These are phyloP conservation scores for Linum tenue DNA, from an alignment of 345 rosid genomes.

Conservation along the genomic window DNA sequence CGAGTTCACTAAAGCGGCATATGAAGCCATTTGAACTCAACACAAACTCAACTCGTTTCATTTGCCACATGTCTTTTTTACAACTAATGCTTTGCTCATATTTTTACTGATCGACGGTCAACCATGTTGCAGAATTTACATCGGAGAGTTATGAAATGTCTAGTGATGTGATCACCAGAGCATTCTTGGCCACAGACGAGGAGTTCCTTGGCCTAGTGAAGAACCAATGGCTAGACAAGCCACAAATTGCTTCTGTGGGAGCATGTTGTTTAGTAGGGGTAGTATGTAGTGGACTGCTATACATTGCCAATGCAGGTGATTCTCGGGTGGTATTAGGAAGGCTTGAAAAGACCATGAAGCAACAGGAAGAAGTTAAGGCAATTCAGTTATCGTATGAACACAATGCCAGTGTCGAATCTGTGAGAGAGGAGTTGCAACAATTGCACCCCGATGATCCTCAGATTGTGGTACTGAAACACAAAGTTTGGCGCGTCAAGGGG, in stretches of 20 bases:
- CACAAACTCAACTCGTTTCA: too few species aligned
- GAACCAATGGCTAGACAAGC: not conserved
- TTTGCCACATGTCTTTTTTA: too few species aligned
- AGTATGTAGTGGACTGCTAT: constrained; percentile 1
- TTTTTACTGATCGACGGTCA: not conserved
- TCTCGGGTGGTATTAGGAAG: constrained; percentile 2
- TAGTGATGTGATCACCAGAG: not conserved
- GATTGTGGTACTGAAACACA: constrained; percentile 3
- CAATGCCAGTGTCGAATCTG: constrained; percentile 1
- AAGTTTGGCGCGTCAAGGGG: constrained; percentile 5
- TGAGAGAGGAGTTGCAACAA: not conserved
- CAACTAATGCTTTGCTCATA: not conserved
- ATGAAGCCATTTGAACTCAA: too few species aligned
- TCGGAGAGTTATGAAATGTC: not conserved
- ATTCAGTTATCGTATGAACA: constrained; percentile 2
- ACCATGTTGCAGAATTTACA: not conserved
- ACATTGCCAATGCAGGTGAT: constrained; percentile 3
- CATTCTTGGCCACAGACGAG: constrained; percentile 1
- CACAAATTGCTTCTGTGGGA: constrained; percentile 5
- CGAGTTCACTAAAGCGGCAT: too few species aligned
- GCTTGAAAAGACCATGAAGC: not conserved
- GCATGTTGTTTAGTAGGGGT: constrained; percentile 3
- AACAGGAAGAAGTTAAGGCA: not conserved
- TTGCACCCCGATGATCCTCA: constrained; percentile 6
- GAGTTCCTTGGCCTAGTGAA: constrained; percentile 1